A percentile compares a stretch with the other conserved stretches of the same genome.
phyloP scores from a whole-genome alignment of 140 eudicot genomes.

The Erigeron philadelphicus region DNA sequence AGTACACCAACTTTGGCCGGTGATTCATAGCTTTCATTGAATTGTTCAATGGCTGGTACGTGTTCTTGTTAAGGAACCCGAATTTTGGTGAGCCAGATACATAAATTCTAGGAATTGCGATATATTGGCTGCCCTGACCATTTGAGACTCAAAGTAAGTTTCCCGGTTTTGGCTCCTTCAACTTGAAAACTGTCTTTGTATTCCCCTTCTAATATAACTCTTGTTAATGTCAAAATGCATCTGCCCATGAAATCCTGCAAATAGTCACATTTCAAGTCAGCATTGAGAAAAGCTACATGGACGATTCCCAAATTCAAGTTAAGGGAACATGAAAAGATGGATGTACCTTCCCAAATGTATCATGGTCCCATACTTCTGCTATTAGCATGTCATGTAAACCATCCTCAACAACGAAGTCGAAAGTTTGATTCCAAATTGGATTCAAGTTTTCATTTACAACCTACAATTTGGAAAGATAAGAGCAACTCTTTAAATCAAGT shows the following conservation, averaged over 20 bases:
- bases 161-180: constrained; percentile 75
- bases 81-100: background rate
- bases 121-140: constrained; percentile 79
- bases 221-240: constrained; percentile 86
- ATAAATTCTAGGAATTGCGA: constrained; percentile 39
- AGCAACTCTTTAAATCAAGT: background rate
- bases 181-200: constrained; percentile 62
- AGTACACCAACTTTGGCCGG: background rate
- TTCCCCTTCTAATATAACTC: constrained; percentile 90
- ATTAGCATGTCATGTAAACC: constrained; percentile 93
- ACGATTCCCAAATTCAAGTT: background rate
- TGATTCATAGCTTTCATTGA: constrained; percentile 1
- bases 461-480: constrained; percentile 34
- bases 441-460: constrained; percentile 78
- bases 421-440: constrained; percentile 97
- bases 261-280: background rate
- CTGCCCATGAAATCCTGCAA: constrained; percentile 89
- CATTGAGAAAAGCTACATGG: constrained; percentile 6
- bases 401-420: constrained; percentile 93
- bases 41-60: constrained; percentile 17
- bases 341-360: constrained; percentile 91
- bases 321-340: background rate
- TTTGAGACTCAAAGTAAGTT: constrained; percentile 63
- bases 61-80: constrained; percentile 1
- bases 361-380: constrained; percentile 91